phyloP scores from a whole-genome alignment of 441 rosid genomes.

The Populus hybrid region DNA sequence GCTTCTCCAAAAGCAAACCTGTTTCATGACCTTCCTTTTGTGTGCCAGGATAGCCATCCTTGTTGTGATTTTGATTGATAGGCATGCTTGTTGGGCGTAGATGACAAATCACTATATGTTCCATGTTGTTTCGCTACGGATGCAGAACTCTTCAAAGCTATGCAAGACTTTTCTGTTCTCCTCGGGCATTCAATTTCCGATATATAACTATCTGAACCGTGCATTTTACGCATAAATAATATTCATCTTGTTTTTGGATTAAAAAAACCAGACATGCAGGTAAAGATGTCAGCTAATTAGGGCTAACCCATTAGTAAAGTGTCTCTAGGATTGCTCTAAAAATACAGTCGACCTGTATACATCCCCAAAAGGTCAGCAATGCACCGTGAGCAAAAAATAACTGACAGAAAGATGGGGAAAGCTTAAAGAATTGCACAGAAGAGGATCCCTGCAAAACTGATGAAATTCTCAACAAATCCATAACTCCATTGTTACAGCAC shows the following conservation, averaged over 20 bases:
- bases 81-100: neutral
- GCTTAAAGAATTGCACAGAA: neutral
- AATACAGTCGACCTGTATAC: neutral
- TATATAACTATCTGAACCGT: neutral
- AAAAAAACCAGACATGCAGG: neutral
- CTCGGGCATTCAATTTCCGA: neutral
- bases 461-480: constrained; percentile 3
- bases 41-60: neutral
- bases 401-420: neutral
- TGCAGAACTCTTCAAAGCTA: neutral
- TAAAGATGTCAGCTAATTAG: neutral
- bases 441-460: neutral
- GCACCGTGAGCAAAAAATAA: neutral
- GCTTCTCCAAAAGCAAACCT: neutral
- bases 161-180: neutral
- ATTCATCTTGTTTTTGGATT: neutral
- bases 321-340: neutral
- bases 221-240: neutral
- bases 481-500: neutral
- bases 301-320: neutral
- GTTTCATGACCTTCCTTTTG: neutral
- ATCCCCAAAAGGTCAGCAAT: neutral
- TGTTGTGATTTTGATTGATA: neutral
- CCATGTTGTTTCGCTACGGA: neutral
- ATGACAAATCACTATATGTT: neutral